Base-by-base conservation (phyloP, 2,329 filamentous ascomycete genomes). In the Shiraia bambusicola region DNA sequence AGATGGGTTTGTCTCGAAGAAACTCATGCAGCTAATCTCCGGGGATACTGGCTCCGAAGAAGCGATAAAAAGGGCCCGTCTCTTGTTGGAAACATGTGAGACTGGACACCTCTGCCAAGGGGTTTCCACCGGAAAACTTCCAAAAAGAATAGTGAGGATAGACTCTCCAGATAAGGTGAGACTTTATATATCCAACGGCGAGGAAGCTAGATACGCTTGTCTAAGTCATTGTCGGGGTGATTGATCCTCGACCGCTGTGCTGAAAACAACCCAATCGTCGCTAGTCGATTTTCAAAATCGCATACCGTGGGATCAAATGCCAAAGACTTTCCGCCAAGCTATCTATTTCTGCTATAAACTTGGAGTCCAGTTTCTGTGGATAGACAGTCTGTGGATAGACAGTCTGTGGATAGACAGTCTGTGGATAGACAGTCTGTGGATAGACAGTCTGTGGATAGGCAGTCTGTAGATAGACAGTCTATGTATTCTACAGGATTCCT, bases 381-480 rank as follows among this genome's bases (percentile, higher is more conserved):
- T 56, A 10, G 52, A 56, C 26, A 38, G 37, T 10, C 29, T 55
- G 0, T 56, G 37, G 29, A 45, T 45, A n/a, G n/a, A n/a, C n/a
- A n/a, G n/a, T n/a, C n/a, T n/a, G n/a, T n/a, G n/a, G n/a, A n/a
- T n/a, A n/a, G n/a, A n/a, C n/a, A n/a, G n/a, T n/a, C n/a, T n/a
- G n/a, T n/a, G n/a, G n/a, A n/a, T n/a, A n/a, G n/a, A n/a, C n/a
- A n/a, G n/a, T n/a, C n/a, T n/a, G n/a, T n/a, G n/a, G n/a, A n/a
- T n/a, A n/a, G n/a, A n/a, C n/a, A n/a, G n/a, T n/a, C n/a, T n/a
- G n/a, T n/a, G n/a, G n/a, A n/a, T n/a, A n/a, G n/a, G n/a, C n/a
- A n/a, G n/a, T 27, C 16, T 56, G 2, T 54, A 50, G 52, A 52
- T 56, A 10, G 52, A 56, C 26, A 38, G 37, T 10, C 29, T 55